Conservation (phyloP, 129 eudicot genomes). For the Flaveria sonorensis region DNA sequence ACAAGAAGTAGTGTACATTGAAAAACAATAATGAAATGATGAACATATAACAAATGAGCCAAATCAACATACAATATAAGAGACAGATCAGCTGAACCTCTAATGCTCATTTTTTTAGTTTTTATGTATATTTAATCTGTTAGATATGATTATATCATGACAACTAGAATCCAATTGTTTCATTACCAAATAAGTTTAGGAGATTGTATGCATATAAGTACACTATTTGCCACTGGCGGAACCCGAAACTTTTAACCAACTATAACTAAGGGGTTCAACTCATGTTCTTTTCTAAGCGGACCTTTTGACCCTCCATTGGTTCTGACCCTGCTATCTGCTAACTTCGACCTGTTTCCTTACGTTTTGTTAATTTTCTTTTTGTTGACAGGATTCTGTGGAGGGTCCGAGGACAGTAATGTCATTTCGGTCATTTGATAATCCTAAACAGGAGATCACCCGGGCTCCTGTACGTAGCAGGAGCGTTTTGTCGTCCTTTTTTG, state of each 20-base stretch:
- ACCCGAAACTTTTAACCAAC: too few species aligned
- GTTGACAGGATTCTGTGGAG: constrained; percentile 57
- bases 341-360: not conserved
- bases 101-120: not conserved
- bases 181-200: not conserved
- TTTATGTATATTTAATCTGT: not conserved
- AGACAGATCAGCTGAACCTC: not conserved
- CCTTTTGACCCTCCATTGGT: too few species aligned
- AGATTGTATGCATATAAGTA: not conserved
- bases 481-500: constrained; percentile 81
- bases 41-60: not conserved
- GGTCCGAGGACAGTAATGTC: constrained; percentile 61
- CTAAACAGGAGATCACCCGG: constrained; percentile 43
- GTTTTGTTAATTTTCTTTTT: not conserved
- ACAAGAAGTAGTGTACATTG: not conserved
- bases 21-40: not conserved
- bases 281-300: too few species aligned
- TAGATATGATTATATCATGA: constrained; percentile 6
- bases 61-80: not conserved
- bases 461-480: constrained; percentile 80
- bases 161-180: not conserved
- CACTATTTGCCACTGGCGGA: not conserved
- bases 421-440: constrained; percentile 62
- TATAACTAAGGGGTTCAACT: too few species aligned
- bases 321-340: too few species aligned